Conservation (phyloP, 1,139 yeast genomes). For the Yamadazyma triangularis region DNA sequence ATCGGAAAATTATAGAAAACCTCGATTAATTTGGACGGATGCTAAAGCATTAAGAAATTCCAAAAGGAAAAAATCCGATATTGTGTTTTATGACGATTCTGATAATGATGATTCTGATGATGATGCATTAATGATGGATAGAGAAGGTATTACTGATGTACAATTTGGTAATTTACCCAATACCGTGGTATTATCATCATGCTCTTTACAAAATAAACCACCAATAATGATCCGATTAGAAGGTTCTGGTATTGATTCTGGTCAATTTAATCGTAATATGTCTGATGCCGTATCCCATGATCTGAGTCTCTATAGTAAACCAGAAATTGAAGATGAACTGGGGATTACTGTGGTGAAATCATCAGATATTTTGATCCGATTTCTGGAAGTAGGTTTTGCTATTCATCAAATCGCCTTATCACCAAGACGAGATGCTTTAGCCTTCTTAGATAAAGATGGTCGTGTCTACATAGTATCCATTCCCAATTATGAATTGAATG, state of each 20-base stretch:
- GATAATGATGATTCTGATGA: conserved; percentile 20
- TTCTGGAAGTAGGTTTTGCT: conserved; percentile 78
- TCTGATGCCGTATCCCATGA: conserved; percentile 15
- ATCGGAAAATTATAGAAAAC: conserved; percentile 40
- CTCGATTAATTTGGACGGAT: conserved; percentile 55
- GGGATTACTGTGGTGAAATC: conserved; percentile 24
- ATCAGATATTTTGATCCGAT: conserved; percentile 35
- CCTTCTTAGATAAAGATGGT: conserved; percentile 76
- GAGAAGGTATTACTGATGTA: conserved; percentile 87
- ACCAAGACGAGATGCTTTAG: conserved; percentile 84
- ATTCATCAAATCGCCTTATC: conserved; percentile 73
- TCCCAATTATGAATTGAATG: conserved; percentile 46
- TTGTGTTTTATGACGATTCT: conserved; percentile 13
- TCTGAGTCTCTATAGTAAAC: conserved; percentile 17
- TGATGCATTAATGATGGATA: conserved; percentile 50
- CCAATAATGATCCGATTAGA: conserved; percentile 31
- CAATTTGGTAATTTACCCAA: conserved; percentile 47
- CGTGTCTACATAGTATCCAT: conserved; percentile 65
- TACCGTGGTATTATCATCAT: conserved; percentile 32
- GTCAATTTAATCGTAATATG: conserved; percentile 6
- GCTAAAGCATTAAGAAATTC: conserved; percentile 14
- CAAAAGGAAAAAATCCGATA: conserved; percentile 15
- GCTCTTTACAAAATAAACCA: conserved; percentile 34
- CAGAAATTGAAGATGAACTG: conserved; percentile 14
- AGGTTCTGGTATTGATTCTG: conserved; percentile 30